Evolutionary conservation across 2,329 filamentous ascomycete species (phyloP).

Genomic region (Epichloe sylvatica): DNA sequence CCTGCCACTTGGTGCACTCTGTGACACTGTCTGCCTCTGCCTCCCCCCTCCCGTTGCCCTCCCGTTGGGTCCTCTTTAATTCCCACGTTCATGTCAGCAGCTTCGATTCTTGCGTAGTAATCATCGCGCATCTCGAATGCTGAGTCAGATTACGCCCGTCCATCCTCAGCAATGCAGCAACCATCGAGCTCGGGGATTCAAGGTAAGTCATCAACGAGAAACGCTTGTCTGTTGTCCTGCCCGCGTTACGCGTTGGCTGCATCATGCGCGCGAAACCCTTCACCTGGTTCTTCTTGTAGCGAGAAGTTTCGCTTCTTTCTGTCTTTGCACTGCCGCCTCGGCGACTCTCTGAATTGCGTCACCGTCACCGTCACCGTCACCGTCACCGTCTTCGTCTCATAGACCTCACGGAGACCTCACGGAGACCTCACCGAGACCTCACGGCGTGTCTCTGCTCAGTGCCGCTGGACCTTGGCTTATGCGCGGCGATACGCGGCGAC

Average conservation of each 20-base stretch:
- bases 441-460: background rate
- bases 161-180: constrained; percentile 10
- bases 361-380: background rate
- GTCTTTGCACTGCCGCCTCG: background rate
- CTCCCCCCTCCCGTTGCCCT: background rate
- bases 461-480: background rate
- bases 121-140: constrained; percentile 11
- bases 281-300: background rate
- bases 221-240: constrained; percentile 4
- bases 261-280: background rate
- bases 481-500: background rate
- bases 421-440: background rate
- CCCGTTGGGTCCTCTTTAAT: constrained; percentile 7
- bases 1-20: no score
- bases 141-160: constrained; percentile 11
- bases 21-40: background rate
- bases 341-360: background rate
- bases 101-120: constrained; percentile 11
- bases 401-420: background rate
- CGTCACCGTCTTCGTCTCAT: background rate
- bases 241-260: background rate
- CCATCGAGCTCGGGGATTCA: constrained; percentile 10
- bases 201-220: constrained; percentile 8
- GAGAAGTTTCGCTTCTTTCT: background rate
- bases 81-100: constrained; percentile 12